Percentiles rank a stretch among this genome's conserved stretches.
phyloP scores from a whole-genome alignment of 1,284 basidiomycete species.

The Boletus sp. region DNA sequence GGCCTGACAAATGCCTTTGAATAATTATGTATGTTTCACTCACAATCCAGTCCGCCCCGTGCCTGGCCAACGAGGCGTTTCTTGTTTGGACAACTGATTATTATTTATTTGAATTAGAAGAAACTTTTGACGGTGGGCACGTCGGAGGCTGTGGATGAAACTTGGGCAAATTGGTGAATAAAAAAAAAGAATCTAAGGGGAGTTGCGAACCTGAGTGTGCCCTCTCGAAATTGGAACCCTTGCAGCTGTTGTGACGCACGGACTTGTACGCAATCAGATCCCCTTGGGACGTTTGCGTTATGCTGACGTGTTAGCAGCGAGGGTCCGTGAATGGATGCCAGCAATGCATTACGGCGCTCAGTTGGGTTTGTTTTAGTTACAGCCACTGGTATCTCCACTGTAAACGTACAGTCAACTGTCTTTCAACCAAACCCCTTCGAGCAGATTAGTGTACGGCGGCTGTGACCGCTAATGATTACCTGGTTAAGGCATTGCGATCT shows the following conservation, averaged over 20 bases:
- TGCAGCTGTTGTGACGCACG: constrained; percentile 14
- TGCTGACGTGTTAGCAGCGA: constrained; percentile 31
- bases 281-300: constrained; percentile 21
- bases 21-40: constrained; percentile 11
- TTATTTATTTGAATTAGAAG: constrained; percentile 11
- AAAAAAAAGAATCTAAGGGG: constrained; percentile 6
- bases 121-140: constrained; percentile 6
- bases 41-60: constrained; percentile 11
- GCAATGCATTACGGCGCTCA: constrained; percentile 29
- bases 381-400: constrained; percentile 19
- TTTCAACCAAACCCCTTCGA: constrained; percentile 1
- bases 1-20: constrained; percentile 14
- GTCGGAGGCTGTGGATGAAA: constrained; percentile 15
- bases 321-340: constrained; percentile 28
- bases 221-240: constrained; percentile 29
- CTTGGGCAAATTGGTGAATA: constrained; percentile 7
- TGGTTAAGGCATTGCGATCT: constrained; percentile 21
- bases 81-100: constrained; percentile 11
- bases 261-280: constrained; percentile 30
- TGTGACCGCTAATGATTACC: constrained; percentile 12
- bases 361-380: constrained; percentile 1
- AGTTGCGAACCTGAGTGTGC: constrained; percentile 27
- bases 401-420: constrained; percentile 12
- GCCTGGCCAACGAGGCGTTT: constrained; percentile 20
- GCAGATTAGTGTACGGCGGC: background rate